Conservation (phyloP, 352 stramenopile species). For the Pythium phragmitis region DNA sequence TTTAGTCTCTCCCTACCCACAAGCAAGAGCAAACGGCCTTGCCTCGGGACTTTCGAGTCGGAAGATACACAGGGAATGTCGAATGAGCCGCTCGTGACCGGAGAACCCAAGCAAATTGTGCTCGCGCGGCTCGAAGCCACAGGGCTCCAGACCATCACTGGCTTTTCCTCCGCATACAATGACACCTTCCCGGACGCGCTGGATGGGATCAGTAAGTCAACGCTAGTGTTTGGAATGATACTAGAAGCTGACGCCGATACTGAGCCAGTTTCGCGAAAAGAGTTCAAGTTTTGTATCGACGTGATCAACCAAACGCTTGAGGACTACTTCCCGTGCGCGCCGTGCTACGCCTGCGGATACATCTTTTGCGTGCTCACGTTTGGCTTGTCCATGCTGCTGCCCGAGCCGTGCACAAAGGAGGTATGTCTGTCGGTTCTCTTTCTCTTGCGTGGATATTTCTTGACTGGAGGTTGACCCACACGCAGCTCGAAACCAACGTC, state of each 20-base stretch:
- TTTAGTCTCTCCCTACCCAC: not conserved
- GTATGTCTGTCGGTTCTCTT: constrained; percentile 20
- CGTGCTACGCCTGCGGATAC: constrained; percentile 71
- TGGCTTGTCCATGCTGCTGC: constrained; percentile 56
- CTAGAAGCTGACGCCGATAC: not conserved
- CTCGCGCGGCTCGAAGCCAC: constrained; percentile 49
- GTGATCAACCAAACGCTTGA: constrained; percentile 74
- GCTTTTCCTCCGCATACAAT: constrained; percentile 56
- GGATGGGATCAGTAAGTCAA: constrained; percentile 57
- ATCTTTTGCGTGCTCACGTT: constrained; percentile 64
- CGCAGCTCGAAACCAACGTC: constrained; percentile 57
- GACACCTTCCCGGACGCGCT: constrained; percentile 55
- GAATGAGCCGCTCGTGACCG: constrained; percentile 55
- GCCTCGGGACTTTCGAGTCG: not conserved
- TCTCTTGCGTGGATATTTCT: not conserved
- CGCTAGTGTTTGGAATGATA: no score
- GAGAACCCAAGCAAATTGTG: constrained; percentile 50
- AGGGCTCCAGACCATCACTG: constrained; percentile 48
- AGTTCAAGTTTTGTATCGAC: constrained; percentile 78
- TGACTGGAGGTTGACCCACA: constrained; percentile 2
- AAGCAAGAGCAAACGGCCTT: no score
- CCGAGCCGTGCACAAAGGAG: constrained; percentile 68
- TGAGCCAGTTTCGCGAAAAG: constrained; percentile 52
- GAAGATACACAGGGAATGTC: constrained; percentile 38
- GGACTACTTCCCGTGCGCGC: constrained; percentile 69